Conservation (phyloP, 169 alveolate species). For the Amoebophrya sp. region DNA sequence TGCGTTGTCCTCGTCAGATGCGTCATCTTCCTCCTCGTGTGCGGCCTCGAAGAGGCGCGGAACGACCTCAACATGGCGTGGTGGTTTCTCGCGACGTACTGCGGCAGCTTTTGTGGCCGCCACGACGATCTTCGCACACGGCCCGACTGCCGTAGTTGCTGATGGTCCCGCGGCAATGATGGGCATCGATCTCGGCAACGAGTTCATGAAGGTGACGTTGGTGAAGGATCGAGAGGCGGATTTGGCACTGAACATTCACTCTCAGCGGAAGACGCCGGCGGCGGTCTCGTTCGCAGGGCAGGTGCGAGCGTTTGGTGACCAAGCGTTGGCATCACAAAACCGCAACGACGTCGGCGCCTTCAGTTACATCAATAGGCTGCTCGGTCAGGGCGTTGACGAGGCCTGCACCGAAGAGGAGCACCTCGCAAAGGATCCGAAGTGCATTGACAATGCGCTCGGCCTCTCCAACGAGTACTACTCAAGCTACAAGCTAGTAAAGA, state of each 20-base stretch:
- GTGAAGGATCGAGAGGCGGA: not conserved
- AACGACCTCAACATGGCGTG: too few relatives aligned
- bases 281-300: not conserved
- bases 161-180: not conserved
- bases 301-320: not conserved
- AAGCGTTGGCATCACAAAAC: not conserved
- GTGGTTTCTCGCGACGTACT: too few relatives aligned
- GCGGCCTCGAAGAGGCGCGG: too few relatives aligned
- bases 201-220: not conserved
- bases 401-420: not conserved
- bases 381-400: not conserved
- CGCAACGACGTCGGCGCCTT: not conserved
- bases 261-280: not conserved
- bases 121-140: too few relatives aligned
- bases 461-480: not conserved
- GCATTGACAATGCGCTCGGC: not conserved
- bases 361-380: not conserved
- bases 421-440: not conserved
- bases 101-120: too few relatives aligned
- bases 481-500: not conserved
- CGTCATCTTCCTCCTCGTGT: too few relatives aligned
- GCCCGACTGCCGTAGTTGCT: too few relatives aligned
- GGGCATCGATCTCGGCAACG: not conserved
- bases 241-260: not conserved
- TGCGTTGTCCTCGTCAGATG: too few relatives aligned